phyloP scores from a whole-genome alignment of 805 yeast species.

The Debaryomyces prosopidis region DNA sequence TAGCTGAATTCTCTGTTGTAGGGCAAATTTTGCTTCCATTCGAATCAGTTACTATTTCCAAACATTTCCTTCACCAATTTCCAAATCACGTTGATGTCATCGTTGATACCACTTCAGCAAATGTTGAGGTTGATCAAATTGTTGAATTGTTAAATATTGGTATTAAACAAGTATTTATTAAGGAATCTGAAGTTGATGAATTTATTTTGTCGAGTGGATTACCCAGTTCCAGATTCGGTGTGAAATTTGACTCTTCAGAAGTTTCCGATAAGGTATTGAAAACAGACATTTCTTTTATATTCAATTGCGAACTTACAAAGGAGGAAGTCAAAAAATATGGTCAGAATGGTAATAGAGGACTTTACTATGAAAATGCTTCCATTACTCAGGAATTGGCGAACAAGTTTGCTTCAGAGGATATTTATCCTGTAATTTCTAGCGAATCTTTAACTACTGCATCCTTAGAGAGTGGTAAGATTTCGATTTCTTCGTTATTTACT shows the following conservation, averaged over 20 bases:
- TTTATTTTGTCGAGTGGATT: constrained; percentile 46
- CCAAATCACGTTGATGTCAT: constrained; percentile 29
- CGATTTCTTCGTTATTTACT: constrained; percentile 47
- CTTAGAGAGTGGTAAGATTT: constrained; percentile 20
- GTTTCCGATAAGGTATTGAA: constrained; percentile 5
- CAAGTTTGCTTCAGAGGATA: constrained; percentile 29
- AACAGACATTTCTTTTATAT: constrained; percentile 25
- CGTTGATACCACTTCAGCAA: constrained; percentile 27
- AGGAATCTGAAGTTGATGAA: constrained; percentile 24
- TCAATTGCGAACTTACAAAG: constrained; percentile 13
- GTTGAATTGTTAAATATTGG: constrained; percentile 64
- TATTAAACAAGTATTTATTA: constrained; percentile 46
- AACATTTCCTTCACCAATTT: constrained; percentile 31
- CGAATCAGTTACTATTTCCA: constrained; percentile 23
- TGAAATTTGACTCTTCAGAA: constrained; percentile 18
- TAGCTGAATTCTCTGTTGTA: constrained; percentile 27
- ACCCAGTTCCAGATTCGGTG: constrained; percentile 48
- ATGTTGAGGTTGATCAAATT: constrained; percentile 42
- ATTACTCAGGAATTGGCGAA: constrained; percentile 23
- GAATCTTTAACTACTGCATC: constrained; percentile 22
- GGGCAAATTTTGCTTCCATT: constrained; percentile 36
- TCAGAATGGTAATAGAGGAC: constrained; percentile 28
- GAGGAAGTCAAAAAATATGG: constrained; percentile 17
- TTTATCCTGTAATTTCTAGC: constrained; percentile 28
- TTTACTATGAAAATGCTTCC: constrained; percentile 20